Base-by-base conservation (phyloP, 2,329 filamentous ascomycete genomes). In the Exophiala oligosperma region DNA sequence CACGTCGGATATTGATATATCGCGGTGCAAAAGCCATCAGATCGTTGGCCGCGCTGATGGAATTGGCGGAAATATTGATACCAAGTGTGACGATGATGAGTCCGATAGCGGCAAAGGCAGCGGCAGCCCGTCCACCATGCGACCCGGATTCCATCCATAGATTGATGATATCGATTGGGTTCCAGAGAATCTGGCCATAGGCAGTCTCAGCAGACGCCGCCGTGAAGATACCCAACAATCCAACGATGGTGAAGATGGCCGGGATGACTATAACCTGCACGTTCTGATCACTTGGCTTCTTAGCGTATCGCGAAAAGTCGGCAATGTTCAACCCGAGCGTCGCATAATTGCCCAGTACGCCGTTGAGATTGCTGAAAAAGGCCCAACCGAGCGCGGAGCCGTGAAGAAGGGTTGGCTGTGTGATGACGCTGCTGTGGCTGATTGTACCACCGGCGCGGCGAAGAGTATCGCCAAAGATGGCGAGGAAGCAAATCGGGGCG, bases 1-100 rank as follows among this genome's bases (percentile, higher is more conserved):
- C 83, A 17, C 84, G 79, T 6, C 74, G 73, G 65, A 86, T 83
- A 63, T 85, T 84, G 60, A 85, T 69, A 66, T 77, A 83, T 26
- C 72, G 71, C 0, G 83, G 79, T 76, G 81, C 77, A 2, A 85
- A 75, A 1, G 80, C 78, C n/a, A 84, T 69, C 1, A 79, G 78
- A 65, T 84, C 81, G 60, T 82, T 84, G n/a, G 80, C 81, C 12
- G 78, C 79, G 1, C 77, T 78, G 58, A 84, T 76, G 0, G 74
- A 77, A 66, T 84, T 84, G 14, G 80, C 79, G 1, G 75, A 75
- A 54, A 84, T 77, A 62, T 83, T 84, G n/a, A 78, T 79, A 43
- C 83, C 79, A 3, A 85, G 71, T 26, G 60, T 63, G 38, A 63
- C 62, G 32, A 64, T 63, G 54, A 63, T 63, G 72, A 82, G 84